Conservation (phyloP, 78 protist genomes). For the slime mould (Dictyostelium discoideum) region DNA sequence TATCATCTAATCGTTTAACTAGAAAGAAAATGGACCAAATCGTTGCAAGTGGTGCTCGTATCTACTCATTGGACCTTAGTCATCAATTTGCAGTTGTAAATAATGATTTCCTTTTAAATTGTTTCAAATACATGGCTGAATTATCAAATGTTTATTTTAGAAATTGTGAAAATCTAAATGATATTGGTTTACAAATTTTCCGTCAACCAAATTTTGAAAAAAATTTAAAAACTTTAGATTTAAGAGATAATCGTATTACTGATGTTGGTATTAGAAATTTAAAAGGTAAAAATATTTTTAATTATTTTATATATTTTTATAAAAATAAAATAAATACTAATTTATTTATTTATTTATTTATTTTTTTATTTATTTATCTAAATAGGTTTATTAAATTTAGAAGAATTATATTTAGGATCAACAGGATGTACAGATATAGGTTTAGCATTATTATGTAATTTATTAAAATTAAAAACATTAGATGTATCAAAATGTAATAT, state of each 20-base stretch:
- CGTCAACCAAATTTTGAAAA: background rate
- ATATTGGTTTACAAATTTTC: constrained; percentile 30
- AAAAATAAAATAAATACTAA: too few relatives aligned
- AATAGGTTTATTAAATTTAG: constrained; percentile 1
- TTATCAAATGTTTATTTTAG: background rate
- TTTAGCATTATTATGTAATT: background rate
- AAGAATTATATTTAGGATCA: constrained; percentile 39
- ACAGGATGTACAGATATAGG: constrained; percentile 34
- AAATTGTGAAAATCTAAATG: constrained; percentile 11
- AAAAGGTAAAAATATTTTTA: constrained; percentile 2
- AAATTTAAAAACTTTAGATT: constrained; percentile 16
- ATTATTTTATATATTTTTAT: too few relatives aligned
- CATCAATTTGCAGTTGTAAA: constrained; percentile 25
- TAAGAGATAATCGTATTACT: constrained; percentile 29
- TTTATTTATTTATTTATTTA: too few relatives aligned
- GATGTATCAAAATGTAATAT: constrained; percentile 43
- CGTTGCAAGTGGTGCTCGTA: constrained; percentile 2
- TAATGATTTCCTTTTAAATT: constrained; percentile 34
- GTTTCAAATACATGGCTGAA: background rate
- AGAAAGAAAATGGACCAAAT: constrained; percentile 36
- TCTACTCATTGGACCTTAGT: constrained; percentile 10
- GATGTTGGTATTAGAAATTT: constrained; percentile 27
- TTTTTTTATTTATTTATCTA: too few relatives aligned
- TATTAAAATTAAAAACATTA: constrained; percentile 18
- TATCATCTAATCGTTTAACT: background rate